phyloP scores from a whole-genome alignment of 768 basidiomycete species.

The Scleroderma bovista region DNA sequence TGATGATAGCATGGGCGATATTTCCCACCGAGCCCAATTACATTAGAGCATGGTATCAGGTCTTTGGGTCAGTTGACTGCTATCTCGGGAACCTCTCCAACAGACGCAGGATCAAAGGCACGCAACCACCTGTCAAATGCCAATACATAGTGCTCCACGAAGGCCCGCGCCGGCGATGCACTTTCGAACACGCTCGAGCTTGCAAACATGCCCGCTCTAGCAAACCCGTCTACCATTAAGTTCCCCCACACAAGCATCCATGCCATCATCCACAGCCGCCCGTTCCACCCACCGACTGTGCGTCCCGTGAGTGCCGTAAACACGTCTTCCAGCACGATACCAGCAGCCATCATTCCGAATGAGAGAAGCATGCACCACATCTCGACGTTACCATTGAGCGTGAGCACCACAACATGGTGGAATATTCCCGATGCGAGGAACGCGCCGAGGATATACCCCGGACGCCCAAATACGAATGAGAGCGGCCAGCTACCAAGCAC shows the following conservation, averaged over 20 bases:
- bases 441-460: constrained; percentile 46
- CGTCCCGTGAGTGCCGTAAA: constrained; percentile 19
- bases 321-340: constrained; percentile 40
- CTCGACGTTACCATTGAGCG: constrained; percentile 43
- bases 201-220: constrained; percentile 8
- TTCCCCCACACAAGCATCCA: constrained; percentile 23
- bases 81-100: no score
- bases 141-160: constrained; percentile 8
- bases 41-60: no score
- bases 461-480: constrained; percentile 38
- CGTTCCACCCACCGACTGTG: constrained; percentile 24
- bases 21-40: no score
- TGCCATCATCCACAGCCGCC: constrained; percentile 32
- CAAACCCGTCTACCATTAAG: constrained; percentile 19
- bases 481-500: constrained; percentile 25
- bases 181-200: constrained; percentile 5
- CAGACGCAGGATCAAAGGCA: no score
- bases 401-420: constrained; percentile 48
- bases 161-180: constrained; percentile 2
- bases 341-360: constrained; percentile 52
- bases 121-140: constrained; percentile 13
- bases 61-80: no score
- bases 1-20: no score
- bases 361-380: constrained; percentile 38
- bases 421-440: constrained; percentile 54